phyloP scores from a whole-genome alignment of 192 early-diverging fungal species.

The Mortierella alpina region DNA sequence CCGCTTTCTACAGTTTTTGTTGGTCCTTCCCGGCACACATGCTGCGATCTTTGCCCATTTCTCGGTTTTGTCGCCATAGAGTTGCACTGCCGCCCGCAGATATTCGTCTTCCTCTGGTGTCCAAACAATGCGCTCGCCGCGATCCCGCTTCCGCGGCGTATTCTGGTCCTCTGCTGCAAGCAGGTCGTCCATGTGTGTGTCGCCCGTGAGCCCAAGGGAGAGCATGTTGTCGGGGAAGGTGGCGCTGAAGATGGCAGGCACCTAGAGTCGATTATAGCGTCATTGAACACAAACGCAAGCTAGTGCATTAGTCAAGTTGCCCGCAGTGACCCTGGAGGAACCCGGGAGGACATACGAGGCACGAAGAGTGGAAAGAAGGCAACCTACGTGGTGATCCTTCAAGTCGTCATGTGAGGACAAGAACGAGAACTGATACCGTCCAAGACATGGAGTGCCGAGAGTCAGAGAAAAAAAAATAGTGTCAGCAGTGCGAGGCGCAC shows the following conservation, averaged over 20 bases:
- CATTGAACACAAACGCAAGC: neutral
- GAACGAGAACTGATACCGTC: slow-evolving; percentile 17
- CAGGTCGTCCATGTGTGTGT: slow-evolving; percentile 28
- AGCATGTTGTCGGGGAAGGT: slow-evolving; percentile 27
- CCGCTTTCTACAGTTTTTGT: slow-evolving; percentile 84
- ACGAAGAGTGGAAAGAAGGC: slow-evolving; percentile 1
- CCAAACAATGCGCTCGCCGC: slow-evolving; percentile 68
- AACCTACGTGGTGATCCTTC: slow-evolving; percentile 22
- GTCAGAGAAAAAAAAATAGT: neutral
- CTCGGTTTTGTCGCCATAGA: slow-evolving; percentile 79
- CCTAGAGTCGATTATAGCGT: slow-evolving; percentile 8
- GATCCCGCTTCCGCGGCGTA: slow-evolving; percentile 34
- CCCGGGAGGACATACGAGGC: neutral
- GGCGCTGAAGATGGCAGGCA: slow-evolving; percentile 31
- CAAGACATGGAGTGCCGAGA: neutral
- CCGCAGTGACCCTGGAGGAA: slow-evolving; percentile 12
- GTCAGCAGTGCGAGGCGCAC: too few species aligned
- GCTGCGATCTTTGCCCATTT: slow-evolving; percentile 83
- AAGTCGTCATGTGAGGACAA: slow-evolving; percentile 20
- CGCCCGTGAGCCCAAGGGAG: slow-evolving; percentile 28
- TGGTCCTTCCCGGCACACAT: slow-evolving; percentile 79
- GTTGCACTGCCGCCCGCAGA: slow-evolving; percentile 75
- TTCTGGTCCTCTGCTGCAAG: slow-evolving; percentile 7
- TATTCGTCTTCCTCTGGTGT: slow-evolving; percentile 82
- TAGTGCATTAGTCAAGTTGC: neutral